Percentiles rank a stretch among this genome's conserved stretches.
These are phyloP conservation scores for Globisporangium polare DNA, from an alignment of 352 stramenopile species.

Conservation along the genomic window DNA sequence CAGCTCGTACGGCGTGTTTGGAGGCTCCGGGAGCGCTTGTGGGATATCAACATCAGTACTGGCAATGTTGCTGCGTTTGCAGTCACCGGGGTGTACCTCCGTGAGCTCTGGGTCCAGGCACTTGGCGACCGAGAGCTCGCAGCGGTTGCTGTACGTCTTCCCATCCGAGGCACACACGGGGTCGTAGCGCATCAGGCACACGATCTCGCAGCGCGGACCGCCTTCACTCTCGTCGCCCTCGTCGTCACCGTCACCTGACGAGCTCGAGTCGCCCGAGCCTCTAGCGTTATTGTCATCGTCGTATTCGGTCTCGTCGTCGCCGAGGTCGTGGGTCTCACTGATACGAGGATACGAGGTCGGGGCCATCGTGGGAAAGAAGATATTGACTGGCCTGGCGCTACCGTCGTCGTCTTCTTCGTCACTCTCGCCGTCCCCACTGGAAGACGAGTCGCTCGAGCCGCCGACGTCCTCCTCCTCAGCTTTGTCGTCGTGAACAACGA, in stretches of 20 bases:
- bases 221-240: neutral
- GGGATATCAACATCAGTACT: neutral
- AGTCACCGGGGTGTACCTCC: neutral
- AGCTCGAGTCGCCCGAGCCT: neutral
- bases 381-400: neutral
- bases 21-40: neutral
- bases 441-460: neutral
- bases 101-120: slow-evolving; percentile 5
- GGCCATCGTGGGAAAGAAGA: neutral
- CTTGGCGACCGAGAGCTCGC: slow-evolving; percentile 11
- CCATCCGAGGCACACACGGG: slow-evolving; percentile 19
- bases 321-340: neutral
- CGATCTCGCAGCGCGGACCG: neutral
- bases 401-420: neutral
- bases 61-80: neutral
- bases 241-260: neutral
- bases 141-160: slow-evolving; percentile 16
- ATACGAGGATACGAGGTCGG: neutral
- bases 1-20: neutral
- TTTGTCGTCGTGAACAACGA: too few species aligned
- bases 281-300: neutral
- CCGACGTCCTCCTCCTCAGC: neutral
- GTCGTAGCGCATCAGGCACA: neutral
- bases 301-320: neutral
- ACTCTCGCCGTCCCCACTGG: neutral